Conservation (phyloP, 495 filamentous ascomycete species). For the Cairneyella variabilis region DNA sequence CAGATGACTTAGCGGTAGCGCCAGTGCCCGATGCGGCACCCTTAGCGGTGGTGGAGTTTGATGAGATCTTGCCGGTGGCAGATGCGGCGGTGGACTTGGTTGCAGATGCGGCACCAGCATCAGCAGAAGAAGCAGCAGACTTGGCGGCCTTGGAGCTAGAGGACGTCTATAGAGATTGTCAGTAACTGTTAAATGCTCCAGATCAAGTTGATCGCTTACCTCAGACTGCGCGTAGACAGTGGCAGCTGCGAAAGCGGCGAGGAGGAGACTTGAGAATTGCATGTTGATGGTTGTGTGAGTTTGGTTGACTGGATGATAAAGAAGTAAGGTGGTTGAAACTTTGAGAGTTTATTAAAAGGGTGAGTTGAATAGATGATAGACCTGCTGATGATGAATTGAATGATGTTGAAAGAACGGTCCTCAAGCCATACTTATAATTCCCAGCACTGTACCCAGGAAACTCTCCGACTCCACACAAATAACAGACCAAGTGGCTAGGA, state of each 20-base stretch:
- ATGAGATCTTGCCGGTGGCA: background rate
- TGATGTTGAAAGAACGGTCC: conserved; percentile 4
- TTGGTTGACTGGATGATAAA: background rate
- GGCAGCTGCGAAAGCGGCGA: conserved; percentile 16
- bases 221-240: conserved; percentile 16
- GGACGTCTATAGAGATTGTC: background rate
- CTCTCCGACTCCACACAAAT: conserved; percentile 2
- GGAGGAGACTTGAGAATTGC: conserved; percentile 21
- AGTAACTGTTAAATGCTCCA: background rate
- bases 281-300: conserved; percentile 11
- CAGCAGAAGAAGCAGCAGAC: conserved; percentile 1
- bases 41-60: background rate
- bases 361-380: conserved; percentile 2
- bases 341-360: background rate
- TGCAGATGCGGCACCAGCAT: conserved; percentile 4
- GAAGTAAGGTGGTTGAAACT: background rate
- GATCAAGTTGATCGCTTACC: background rate
- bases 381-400: conserved; percentile 18
- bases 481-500: background rate
- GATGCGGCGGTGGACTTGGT: background rate
- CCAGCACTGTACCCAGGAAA: background rate
- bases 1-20: background rate
- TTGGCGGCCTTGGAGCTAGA: background rate
- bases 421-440: conserved; percentile 21
- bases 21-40: background rate